A percentile compares a stretch with the other conserved stretches of the same genome.
phyloP scores from a whole-genome alignment of 805 yeast species.

The Candida dajiaensis region DNA sequence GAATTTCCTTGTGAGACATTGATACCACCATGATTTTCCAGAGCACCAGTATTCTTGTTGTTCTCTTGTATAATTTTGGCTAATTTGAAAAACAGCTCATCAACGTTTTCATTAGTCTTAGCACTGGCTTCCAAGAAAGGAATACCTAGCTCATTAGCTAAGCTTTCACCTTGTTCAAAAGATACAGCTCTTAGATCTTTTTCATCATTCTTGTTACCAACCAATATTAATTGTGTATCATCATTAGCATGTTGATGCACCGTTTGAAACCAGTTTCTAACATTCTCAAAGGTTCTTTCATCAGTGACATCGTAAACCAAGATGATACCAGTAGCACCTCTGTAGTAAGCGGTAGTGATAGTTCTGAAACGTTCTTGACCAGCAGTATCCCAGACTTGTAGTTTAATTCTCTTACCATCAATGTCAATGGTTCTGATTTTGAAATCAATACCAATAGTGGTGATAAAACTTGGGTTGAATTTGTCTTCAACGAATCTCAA shows the following conservation, averaged over 20 bases:
- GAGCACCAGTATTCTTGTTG: constrained; percentile 38
- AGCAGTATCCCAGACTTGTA: constrained; percentile 97
- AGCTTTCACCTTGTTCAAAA: constrained; percentile 81
- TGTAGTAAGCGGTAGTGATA: constrained; percentile 86
- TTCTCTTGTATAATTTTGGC: constrained; percentile 84
- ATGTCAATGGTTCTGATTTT: constrained; percentile 93
- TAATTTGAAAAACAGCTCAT: constrained; percentile 82
- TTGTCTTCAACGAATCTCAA: constrained; percentile 94
- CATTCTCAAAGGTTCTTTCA: constrained; percentile 86
- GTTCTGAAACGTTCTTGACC: constrained; percentile 97
- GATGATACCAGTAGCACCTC: constrained; percentile 86
- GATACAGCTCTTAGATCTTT: constrained; percentile 81
- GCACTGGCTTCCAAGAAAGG: constrained; percentile 97
- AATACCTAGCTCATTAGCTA: constrained; percentile 80
- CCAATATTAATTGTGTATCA: constrained; percentile 88
- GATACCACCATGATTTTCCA: constrained; percentile 20
- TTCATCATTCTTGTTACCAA: constrained; percentile 95
- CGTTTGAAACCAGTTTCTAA: constrained; percentile 92
- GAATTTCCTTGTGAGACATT: constrained; percentile 14
- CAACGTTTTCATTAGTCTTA: constrained; percentile 87
- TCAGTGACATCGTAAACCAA: constrained; percentile 82
- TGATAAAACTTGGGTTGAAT: constrained; percentile 93
- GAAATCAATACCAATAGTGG: constrained; percentile 97
- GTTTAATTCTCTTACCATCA: constrained; percentile 86
- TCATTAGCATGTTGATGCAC: constrained; percentile 96